Conservation (phyloP, 1,284 basidiomycete species). For the Coniophora puteana region DNA sequence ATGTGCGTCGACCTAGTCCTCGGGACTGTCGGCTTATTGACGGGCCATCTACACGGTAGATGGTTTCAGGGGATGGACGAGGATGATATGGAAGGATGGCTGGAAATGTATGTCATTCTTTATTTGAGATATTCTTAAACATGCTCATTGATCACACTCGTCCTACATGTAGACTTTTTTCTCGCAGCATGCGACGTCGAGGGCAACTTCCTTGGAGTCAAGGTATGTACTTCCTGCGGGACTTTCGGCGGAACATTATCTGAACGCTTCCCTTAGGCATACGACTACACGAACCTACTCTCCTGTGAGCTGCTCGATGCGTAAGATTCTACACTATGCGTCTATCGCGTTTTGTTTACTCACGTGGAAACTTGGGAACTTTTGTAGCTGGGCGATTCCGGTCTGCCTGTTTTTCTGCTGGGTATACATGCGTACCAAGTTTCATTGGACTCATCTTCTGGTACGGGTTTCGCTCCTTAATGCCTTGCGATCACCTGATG, state of each 20-base stretch:
- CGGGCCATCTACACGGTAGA: slow-evolving; percentile 35
- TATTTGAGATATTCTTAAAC: slow-evolving; percentile 8
- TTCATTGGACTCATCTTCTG: slow-evolving; percentile 72
- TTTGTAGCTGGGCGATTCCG: slow-evolving; percentile 70
- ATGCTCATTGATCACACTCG: background rate
- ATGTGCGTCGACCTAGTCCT: slow-evolving; percentile 36
- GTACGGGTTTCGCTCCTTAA: slow-evolving; percentile 32
- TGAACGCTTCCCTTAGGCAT: slow-evolving; percentile 42
- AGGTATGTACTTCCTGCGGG: slow-evolving; percentile 33
- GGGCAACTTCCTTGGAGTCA: slow-evolving; percentile 75
- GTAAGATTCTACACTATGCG: slow-evolving; percentile 28
- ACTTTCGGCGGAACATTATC: background rate
- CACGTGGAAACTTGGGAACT: slow-evolving; percentile 2
- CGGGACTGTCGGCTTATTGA: slow-evolving; percentile 2
- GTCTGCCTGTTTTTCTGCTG: slow-evolving; percentile 73
- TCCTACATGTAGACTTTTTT: slow-evolving; percentile 48
- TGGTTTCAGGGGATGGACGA: slow-evolving; percentile 69
- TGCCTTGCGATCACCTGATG: background rate
- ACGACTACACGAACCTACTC: slow-evolving; percentile 77
- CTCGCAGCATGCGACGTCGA: slow-evolving; percentile 74
- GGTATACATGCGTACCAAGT: slow-evolving; percentile 69
- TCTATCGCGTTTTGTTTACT: background rate
- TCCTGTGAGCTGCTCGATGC: slow-evolving; percentile 81
- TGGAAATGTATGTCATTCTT: slow-evolving; percentile 62
- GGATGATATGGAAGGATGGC: slow-evolving; percentile 63